phyloP scores from a whole-genome alignment of 192 early-diverging fungal species.

The Mortierella claussenii region DNA sequence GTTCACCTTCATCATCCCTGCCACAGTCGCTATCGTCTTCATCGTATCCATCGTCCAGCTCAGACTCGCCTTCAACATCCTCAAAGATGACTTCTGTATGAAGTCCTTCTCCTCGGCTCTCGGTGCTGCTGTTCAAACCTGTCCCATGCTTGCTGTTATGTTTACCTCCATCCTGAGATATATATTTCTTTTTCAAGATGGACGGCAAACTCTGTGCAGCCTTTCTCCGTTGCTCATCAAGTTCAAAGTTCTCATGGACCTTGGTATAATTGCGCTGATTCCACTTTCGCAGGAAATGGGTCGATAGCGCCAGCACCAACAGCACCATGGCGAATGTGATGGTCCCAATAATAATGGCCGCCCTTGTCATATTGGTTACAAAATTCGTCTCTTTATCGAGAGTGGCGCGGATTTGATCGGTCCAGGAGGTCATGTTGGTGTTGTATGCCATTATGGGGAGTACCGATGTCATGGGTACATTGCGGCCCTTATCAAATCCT shows the following conservation, averaged over 20 bases:
- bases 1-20: conserved; percentile 11
- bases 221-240: conserved; percentile 23
- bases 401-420: conserved; percentile 31
- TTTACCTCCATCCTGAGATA: conserved; percentile 4
- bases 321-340: conserved; percentile 14
- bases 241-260: conserved; percentile 30
- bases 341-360: conserved; percentile 35
- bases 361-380: conserved; percentile 26
- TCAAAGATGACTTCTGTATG: conserved; percentile 45
- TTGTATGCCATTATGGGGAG: conserved; percentile 37
- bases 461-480: conserved; percentile 12
- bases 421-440: conserved; percentile 35
- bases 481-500: conserved; percentile 37
- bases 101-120: neutral
- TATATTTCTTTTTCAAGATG: conserved; percentile 43
- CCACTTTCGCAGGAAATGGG: conserved; percentile 38
- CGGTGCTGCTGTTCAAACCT: too few species aligned
- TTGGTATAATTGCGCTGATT: conserved; percentile 43
- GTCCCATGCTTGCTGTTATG: neutral
- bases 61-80: conserved; percentile 14
- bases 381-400: conserved; percentile 20
- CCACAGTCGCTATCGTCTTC: neutral
- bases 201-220: conserved; percentile 24
- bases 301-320: conserved; percentile 29
- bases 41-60: neutral